These are phyloP conservation scores for Euphorbia corollata DNA, from an alignment of 441 rosid species.

Conservation along the genomic window DNA sequence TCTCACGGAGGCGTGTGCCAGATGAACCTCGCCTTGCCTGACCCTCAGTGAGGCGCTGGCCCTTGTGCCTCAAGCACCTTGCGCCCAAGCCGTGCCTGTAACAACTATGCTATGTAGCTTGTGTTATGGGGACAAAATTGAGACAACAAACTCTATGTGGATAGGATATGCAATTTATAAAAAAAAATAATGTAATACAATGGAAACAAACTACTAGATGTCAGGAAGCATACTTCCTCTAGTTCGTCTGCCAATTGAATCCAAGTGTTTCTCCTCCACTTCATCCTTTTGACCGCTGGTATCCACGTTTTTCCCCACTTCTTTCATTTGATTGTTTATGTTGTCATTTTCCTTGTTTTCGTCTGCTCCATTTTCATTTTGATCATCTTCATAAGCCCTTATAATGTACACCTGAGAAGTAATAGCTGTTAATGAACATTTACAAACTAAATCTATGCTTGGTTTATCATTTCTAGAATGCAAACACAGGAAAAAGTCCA, in stretches of 20 bases:
- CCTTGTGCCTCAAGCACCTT: no score
- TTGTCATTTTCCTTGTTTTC: not conserved
- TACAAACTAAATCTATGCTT: not conserved
- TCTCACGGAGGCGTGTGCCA: no score
- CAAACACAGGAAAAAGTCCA: no score
- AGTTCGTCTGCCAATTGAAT: constrained; percentile 32
- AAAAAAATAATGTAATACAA: not conserved
- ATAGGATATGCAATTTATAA: no score
- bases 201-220: not conserved
- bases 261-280: not conserved
- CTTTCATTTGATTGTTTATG: constrained; percentile 11
- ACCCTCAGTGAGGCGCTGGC: no score
- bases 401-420: constrained; percentile 51
- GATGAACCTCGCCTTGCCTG: no score
- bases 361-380: no score
- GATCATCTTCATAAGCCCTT: constrained; percentile 38
- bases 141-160: no score
- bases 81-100: no score
- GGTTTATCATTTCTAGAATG: no score
- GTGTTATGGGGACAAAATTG: no score
- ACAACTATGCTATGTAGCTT: no score
- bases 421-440: not conserved
- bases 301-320: constrained; percentile 13
- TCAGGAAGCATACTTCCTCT: constrained; percentile 31
- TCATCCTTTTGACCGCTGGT: constrained; percentile 8